phyloP scores from a whole-genome alignment of 2,329 filamentous ascomycete genomes.

The Ascosphaera aggregata region DNA sequence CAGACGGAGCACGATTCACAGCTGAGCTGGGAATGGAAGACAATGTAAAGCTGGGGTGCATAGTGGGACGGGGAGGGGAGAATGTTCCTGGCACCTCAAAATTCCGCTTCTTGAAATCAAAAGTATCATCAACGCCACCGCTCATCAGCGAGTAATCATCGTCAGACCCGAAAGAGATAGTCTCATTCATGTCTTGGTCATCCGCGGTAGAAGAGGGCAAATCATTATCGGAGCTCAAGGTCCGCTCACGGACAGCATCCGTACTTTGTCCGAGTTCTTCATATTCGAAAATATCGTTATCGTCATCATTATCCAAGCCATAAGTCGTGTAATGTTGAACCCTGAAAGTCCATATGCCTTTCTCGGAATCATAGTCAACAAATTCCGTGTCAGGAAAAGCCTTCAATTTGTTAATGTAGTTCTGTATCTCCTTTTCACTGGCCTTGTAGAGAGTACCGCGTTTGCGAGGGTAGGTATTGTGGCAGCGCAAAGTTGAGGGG shows the following conservation, averaged over 20 bases:
- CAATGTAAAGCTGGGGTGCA: too few species aligned
- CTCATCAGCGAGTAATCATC: constrained; percentile 6
- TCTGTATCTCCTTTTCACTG: constrained; percentile 56
- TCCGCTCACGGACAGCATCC: background rate
- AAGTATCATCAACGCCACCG: constrained; percentile 30
- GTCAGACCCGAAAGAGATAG: background rate
- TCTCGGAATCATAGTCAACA: constrained; percentile 52
- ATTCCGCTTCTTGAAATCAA: constrained; percentile 30
- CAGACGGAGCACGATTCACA: background rate
- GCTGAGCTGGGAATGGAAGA: background rate
- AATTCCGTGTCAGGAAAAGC: constrained; percentile 63
- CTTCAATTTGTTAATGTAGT: constrained; percentile 36
- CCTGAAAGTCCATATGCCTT: constrained; percentile 71
- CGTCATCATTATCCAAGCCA: constrained; percentile 61
- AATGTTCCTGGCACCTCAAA: constrained; percentile 36
- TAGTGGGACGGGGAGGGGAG: constrained; percentile 5
- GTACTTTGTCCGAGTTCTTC: constrained; percentile 24
- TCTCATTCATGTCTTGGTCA: background rate
- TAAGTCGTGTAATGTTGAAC: constrained; percentile 98
- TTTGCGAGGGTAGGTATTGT: constrained; percentile 78
- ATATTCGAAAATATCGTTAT: constrained; percentile 39
- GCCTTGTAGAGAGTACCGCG: constrained; percentile 38
- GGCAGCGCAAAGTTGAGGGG: constrained; percentile 63
- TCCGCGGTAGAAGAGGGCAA: background rate
- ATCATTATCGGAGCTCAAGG: too few species aligned